Evolutionary conservation across 306 rosid species (phyloP), one percentile per base, ranked within the genome.

Genomic region (Ceratonia siliqua): DNA sequence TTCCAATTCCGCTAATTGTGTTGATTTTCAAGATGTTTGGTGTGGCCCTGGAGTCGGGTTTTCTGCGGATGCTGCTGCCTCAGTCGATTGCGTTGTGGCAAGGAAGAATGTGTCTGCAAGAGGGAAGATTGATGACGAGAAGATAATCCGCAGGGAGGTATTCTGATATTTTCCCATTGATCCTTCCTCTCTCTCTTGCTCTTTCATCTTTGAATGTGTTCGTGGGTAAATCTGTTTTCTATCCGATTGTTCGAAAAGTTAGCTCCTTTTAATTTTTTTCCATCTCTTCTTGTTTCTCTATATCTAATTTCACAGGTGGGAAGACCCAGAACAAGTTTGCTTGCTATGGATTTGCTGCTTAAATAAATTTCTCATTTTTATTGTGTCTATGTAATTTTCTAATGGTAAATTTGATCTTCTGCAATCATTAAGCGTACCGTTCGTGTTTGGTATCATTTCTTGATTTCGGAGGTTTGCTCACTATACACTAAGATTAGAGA

Each of bases 1-100:
- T 57, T 41, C 75, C 67, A 75, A 43, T 58, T 79, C 87, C 48
- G 72, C 68, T 11, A 70, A 84, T n/a, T 82, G 75, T 76, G 82
- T 89, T 66, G 96, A 87, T 79, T 85, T 86, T 84, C 93, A 87
- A 54, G 99, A 94, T 84, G 99, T 90, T 42, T 92, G 97, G 96
- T 94, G 99, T 78, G 97, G 97, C 15, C 98, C 98, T 4, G 97
- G 97, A 76, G 87, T 90, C 82, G 98, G 97, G 53, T 89, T 94
- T 50, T 85, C 91, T 3, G 63, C 88, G 2, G 96, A 86, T 79
- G 79, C 86, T 63, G 85, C 91, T 46, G 85, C 83, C 12, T 87
- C 98, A 36, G 89, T 87, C 36, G 99, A 94, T 69, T 87, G 97
- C 61, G 95, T 83, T 25, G 99, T 88, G 77, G 86, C 89, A 0